These are phyloP conservation scores for Sporothrix euskadiensis DNA, from an alignment of 2,329 filamentous ascomycete species.

Conservation along the genomic window DNA sequence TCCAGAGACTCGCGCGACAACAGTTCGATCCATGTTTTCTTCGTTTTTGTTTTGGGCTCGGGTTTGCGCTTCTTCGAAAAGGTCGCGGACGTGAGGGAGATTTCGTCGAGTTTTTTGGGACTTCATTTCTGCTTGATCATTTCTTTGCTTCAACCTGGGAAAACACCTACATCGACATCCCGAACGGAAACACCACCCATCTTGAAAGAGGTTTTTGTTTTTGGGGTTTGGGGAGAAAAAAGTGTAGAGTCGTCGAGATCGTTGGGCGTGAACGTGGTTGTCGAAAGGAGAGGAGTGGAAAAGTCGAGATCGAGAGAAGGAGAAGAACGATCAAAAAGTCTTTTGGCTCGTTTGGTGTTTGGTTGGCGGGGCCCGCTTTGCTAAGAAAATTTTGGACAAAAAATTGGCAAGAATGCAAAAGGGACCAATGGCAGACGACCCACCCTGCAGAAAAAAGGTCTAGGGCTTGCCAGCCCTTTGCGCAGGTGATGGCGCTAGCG, in stretches of 20 bases:
- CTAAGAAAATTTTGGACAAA: constrained; percentile 11
- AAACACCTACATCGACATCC: constrained; percentile 75
- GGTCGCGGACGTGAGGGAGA: constrained; percentile 26
- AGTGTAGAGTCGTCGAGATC: constrained; percentile 14
- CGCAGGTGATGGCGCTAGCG: background rate
- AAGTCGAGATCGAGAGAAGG: background rate
- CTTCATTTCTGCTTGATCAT: constrained; percentile 16
- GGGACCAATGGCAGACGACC: background rate
- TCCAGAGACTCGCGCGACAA: constrained; percentile 1
- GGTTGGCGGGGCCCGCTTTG: constrained; percentile 6
- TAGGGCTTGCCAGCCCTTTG: constrained; percentile 25
- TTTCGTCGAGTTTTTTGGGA: constrained; percentile 20
- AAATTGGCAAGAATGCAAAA: background rate
- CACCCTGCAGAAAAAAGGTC: background rate
- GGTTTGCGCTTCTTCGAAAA: background rate
- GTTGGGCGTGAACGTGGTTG: constrained; percentile 21
- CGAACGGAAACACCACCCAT: constrained; percentile 81
- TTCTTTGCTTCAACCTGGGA: constrained; percentile 31
- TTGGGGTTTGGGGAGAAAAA: constrained; percentile 25
- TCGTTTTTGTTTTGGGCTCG: background rate
- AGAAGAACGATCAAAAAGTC: background rate
- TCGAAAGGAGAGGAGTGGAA: constrained; percentile 26
- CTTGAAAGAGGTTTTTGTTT: constrained; percentile 44
- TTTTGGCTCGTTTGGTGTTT: background rate
- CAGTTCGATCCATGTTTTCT: constrained; percentile 17